Evolutionary conservation across 1,139 yeast genomes (phyloP), one percentile per base, ranked within the genome.

Genomic region (Suhomyces taliae): DNA sequence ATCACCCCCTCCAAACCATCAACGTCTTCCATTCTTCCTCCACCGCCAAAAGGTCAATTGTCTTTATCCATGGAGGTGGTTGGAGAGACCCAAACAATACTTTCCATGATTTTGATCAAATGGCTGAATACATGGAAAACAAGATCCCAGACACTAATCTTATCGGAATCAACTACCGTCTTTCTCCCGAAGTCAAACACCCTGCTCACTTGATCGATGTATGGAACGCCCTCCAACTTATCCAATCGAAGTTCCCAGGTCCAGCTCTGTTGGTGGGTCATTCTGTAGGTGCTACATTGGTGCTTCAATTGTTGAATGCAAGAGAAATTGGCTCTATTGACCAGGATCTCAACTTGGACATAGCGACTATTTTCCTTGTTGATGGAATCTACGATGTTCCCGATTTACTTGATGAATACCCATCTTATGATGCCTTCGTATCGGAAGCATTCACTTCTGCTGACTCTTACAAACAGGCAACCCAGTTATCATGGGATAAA

Each of bases 11-110:
- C 12, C 67, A 63, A 36, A 42, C 40, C 11, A 36, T 57, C 40
- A 54, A 52, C 36, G 45, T 55, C 6, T 60, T 56, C 50, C 47
- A 48, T 27, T 44, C 52, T 39, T 29, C 46, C 12, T 48, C 53
- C 2, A 32, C 36, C 11, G 54, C 51, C 38, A 34, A 39, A 11
- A 43, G 11, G 7, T 49, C 66, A 2, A 57, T 75, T 3, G 66
- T 89, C 1, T 83, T 81, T 53, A 76, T 90, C 35, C 96, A 90
- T 62, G 96, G 96, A 0, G 97, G 97, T 0, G 96, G 93, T 0
- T 90, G 96, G 96, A 70, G 88, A 53, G 96, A 87, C 59, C 82
- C 83, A 0, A 62, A 54, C 2, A 84, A 85, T 59, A 81, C 88
- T 0, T 77, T 64, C 42, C 66, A 72, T 40, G 95, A 87, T 58